phyloP scores from a whole-genome alignment of 768 basidiomycete species.

The Grammothele lineata region DNA sequence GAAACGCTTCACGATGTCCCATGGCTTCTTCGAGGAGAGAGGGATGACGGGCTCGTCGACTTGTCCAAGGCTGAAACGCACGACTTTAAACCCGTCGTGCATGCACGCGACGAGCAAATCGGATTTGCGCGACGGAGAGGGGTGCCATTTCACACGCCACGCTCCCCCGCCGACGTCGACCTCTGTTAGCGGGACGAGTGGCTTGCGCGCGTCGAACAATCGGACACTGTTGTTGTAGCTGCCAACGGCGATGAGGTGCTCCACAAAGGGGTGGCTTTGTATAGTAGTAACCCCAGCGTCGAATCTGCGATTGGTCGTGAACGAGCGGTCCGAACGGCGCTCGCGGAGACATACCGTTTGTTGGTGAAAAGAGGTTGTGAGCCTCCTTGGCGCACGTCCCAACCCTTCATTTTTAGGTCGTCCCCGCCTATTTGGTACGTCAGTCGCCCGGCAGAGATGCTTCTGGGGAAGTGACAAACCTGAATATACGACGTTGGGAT shows the following conservation, averaged over 20 bases:
- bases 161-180: conserved; percentile 84
- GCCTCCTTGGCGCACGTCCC: conserved; percentile 77
- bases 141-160: conserved; percentile 98
- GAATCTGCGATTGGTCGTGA: conserved; percentile 50
- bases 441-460: too few relatives aligned
- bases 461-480: conserved; percentile 42
- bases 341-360: conserved; percentile 63
- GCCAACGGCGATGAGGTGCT: conserved; percentile 86
- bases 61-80: conserved; percentile 39
- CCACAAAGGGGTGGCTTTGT: conserved; percentile 74
- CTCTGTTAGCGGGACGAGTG: conserved; percentile 47
- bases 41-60: conserved; percentile 3
- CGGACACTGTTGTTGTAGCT: conserved; percentile 84
- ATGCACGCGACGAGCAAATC: conserved; percentile 94
- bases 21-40: not conserved
- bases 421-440: too few relatives aligned
- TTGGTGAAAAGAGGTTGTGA: conserved; percentile 62
- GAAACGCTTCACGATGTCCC: conserved; percentile 54
- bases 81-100: conserved; percentile 94
- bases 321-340: not conserved
- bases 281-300: conserved; percentile 91
- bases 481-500: conserved; percentile 75
- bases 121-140: conserved; percentile 52
- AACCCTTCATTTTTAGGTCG: conserved; percentile 83
- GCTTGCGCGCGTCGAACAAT: conserved; percentile 79